Evolutionary conservation across 1,284 basidiomycete species (phyloP), one percentile per base, ranked within the genome.

Genomic region (Xanthoconium separans): DNA sequence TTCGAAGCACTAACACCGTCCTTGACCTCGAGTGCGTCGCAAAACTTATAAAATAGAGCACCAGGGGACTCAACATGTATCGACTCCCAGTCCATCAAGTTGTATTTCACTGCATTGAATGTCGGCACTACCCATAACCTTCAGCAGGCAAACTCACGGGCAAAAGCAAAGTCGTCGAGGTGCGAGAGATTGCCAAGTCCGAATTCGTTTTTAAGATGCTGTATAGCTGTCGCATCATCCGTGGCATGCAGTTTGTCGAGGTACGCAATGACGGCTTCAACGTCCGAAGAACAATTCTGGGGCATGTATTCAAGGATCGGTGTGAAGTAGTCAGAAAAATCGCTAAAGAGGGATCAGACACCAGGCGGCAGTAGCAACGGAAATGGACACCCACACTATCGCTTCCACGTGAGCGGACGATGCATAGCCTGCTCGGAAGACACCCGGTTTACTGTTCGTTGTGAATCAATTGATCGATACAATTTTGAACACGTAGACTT

Each of bases 351-450:
- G 33, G 36, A 27, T 57, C 29, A 59, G 50, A 53, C n/a, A 3
- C 4, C 4, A 27, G 27, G 27, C 27, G 27, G 4, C 20, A 13
- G 12, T 11, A 48, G 9, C 8, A 11, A 5, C 31, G 40, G 24
- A 34, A 45, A 13, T 16, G 13, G 44, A 39, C 10, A 54, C 53
- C 27, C 57, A 84, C 82, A 77, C 67, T 56, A 85, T 86, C 5
- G 84, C 81, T 69, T 90, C 75, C 2, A 89, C 87, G 18, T 88
- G 85, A 9, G 73, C 87, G 15, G 87, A 90, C 3, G 87, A 88
- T 3, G 82, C 80, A 62, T 88, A 88, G 4, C 80, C 86, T 5
- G 85, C 85, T 53, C 72, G 77, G 70, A 91, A 90, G 16, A 87
- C 62, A 20, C 75, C 80, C 0, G 85, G 85, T 65, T 85, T 80